A percentile compares a stretch with the other conserved stretches of the same genome.
phyloP scores from a whole-genome alignment of 192 early-diverging fungal genomes.

The Coemansia sp. region DNA sequence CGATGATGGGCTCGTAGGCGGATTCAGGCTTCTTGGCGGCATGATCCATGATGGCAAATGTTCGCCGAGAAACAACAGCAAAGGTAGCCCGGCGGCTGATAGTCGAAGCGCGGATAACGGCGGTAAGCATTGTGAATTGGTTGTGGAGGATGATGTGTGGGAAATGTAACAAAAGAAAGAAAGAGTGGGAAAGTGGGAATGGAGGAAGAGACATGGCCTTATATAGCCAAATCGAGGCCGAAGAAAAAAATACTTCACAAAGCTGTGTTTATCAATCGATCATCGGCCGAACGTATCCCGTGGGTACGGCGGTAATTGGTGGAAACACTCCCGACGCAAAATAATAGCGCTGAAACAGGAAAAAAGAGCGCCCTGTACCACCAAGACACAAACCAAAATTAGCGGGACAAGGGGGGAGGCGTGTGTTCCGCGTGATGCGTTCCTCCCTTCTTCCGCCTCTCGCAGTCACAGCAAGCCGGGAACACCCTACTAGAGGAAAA shows the following conservation, averaged over 20 bases:
- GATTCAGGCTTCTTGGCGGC: slow-evolving; percentile 14
- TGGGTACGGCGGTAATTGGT: not conserved
- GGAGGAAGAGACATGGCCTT: not conserved
- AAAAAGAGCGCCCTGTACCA: not conserved
- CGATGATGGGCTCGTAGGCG: slow-evolving; percentile 8
- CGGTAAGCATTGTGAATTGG: slow-evolving; percentile 1
- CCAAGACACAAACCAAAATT: not conserved
- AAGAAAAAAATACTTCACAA: not conserved
- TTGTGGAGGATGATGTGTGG: not conserved
- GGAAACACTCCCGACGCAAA: not conserved
- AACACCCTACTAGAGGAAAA: not conserved
- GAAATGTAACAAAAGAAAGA: not conserved
- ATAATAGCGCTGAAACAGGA: not conserved
- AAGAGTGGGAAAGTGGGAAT: not conserved
- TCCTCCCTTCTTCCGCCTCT: not conserved
- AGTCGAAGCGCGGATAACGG: not conserved
- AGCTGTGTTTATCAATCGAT: slow-evolving; percentile 1
- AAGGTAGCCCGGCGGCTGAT: not conserved
- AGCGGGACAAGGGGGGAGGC: not conserved
- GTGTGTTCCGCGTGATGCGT: slow-evolving; percentile 1
- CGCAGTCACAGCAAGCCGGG: slow-evolving; percentile 1
- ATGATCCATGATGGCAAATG: slow-evolving; percentile 3
- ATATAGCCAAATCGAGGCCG: not conserved
- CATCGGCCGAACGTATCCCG: not conserved
- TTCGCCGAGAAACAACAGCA: slow-evolving; percentile 9